Conservation (phyloP, 495 filamentous ascomycete species). For the Aspergillus sclerotioniger region DNA sequence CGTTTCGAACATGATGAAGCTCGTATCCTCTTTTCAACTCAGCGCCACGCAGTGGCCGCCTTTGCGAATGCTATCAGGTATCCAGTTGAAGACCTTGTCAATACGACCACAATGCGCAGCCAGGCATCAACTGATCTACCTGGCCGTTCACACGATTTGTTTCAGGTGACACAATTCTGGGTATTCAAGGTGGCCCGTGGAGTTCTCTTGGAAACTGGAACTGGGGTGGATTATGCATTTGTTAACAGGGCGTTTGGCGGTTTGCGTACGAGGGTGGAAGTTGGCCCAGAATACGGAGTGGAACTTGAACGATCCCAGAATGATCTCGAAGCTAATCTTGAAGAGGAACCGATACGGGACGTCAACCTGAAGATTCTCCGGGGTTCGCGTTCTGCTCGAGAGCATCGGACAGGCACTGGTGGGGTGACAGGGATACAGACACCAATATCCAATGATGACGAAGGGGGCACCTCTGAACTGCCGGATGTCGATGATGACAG, state of each 20-base stretch:
- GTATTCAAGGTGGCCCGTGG: conserved; percentile 59
- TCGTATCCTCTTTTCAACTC: conserved; percentile 50
- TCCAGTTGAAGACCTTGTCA: conserved; percentile 48
- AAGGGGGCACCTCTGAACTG: conserved; percentile 3
- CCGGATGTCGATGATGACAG: conserved; percentile 16
- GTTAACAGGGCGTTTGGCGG: conserved; percentile 66
- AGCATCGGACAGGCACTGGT: not conserved
- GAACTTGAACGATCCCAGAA: conserved; percentile 43
- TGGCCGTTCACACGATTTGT: conserved; percentile 34
- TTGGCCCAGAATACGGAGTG: conserved; percentile 35
- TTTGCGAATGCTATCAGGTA: conserved; percentile 54
- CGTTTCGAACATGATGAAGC: conserved; percentile 56
- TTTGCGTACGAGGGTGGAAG: conserved; percentile 37
- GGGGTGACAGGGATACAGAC: conserved; percentile 8
- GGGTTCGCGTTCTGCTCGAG: not conserved
- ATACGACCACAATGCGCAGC: conserved; percentile 26
- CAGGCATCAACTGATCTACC: conserved; percentile 21
- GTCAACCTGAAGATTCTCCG: conserved; percentile 26
- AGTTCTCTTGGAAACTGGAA: conserved; percentile 59
- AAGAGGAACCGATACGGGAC: conserved; percentile 40
- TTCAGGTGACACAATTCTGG: conserved; percentile 57
- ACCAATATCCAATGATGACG: not conserved
- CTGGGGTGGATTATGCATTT: conserved; percentile 55
- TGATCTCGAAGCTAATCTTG: conserved; percentile 41
- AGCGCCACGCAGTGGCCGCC: conserved; percentile 55